Evolutionary conservation across 352 stramenopile genomes (phyloP), one percentile per base, ranked within the genome.

Genomic region (Phytophthora boehmeriae): DNA sequence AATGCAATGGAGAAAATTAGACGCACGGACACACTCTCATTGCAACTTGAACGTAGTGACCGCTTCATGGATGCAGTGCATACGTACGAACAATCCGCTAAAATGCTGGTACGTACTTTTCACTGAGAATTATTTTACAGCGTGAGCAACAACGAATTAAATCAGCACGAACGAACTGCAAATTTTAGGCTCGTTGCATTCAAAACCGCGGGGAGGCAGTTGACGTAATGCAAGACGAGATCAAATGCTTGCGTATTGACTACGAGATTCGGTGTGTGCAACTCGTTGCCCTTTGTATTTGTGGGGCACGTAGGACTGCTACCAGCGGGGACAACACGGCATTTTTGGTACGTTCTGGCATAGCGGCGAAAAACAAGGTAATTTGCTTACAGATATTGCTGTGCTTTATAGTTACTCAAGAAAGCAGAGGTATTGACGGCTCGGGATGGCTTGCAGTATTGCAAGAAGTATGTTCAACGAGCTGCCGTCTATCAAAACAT

Each of bases 191-290:
- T 48, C 75, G 77, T 30, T 88, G 77, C 52, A 87, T 89, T 44
- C 75, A 89, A 50, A 91, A 91, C 51, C 75, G 76, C 25, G 64
- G 68, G 1, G 81, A 87, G 38, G 61, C 77, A 2, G 59, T 67
- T 25, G 75, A 84, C 45, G 74, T 78, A 25, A 66, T 75, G 42
- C 48, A 54, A 0, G 82, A 91, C 56, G 82, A 91, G 53, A 41
- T 86, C 27, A 86, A 88, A 32, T 88, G 77, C 73, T 54, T 91
- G 14, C 75, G 73, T 23, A 81, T 88, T 42, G 82, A 91, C 46
- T 91, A 91, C 35, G 80, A 91, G 43, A 88, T 91, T 53, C 82
- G 82, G 28, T 91, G 82, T 53, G 82, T 88, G 5, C 79, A 89
- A 42, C 68, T 91, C 19, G 79, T 89, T n/a, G 76, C 79, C 10